These are phyloP conservation scores for Henckelia pumila DNA, from an alignment of 257 asterid genomes.

Conservation along the genomic window DNA sequence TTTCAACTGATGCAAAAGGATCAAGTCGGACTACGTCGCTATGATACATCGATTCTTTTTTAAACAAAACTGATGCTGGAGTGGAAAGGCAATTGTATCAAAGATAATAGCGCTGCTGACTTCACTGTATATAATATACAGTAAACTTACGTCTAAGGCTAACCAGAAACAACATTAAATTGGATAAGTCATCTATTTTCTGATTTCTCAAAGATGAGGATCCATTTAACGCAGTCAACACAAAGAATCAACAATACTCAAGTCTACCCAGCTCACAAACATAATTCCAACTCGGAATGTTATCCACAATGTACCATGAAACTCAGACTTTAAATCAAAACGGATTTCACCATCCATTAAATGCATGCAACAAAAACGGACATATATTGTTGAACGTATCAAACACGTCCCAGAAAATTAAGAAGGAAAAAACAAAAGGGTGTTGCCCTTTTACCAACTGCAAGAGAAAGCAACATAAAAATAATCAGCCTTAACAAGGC, in stretches of 20 bases:
- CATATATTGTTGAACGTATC: neutral
- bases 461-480: neutral
- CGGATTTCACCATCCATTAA: neutral
- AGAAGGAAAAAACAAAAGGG: neutral
- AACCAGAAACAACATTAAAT: neutral
- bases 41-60: neutral
- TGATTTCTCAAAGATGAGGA: neutral
- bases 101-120: neutral
- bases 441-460: neutral
- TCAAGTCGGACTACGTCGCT: neutral
- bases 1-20: neutral
- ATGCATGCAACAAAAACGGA: neutral
- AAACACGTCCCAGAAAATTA: neutral
- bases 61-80: neutral
- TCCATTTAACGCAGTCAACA: neutral
- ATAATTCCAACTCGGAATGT: neutral
- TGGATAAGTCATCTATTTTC: neutral
- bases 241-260: neutral
- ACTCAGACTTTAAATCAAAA: neutral
- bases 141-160: neutral
- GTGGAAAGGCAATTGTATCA: neutral
- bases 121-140: neutral
- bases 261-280: neutral
- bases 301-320: neutral
- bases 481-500: constrained; percentile 1